These are phyloP conservation scores for Micractinium sp. DNA, from an alignment of 139 green algal species.

Conservation along the genomic window DNA sequence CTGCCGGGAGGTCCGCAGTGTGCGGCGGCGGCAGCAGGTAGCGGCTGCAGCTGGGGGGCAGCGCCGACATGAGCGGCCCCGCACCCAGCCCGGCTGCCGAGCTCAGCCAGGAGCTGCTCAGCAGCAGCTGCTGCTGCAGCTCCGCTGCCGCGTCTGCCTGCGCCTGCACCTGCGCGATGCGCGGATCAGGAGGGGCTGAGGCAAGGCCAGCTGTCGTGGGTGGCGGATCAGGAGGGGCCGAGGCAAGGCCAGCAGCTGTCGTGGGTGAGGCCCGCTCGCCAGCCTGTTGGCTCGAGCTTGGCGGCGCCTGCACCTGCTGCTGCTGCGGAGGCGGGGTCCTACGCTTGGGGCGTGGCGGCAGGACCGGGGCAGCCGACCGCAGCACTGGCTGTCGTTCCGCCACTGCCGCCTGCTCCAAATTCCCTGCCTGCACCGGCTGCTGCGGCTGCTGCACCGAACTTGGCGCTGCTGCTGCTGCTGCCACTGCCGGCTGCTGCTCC, in stretches of 20 bases:
- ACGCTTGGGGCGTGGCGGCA: neutral
- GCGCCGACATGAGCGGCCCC: neutral
- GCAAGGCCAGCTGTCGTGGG: neutral
- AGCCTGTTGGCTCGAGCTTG: too few relatives aligned
- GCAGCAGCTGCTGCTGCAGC: neutral
- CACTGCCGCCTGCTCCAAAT: neutral
- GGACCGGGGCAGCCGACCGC: neutral
- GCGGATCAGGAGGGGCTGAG: neutral
- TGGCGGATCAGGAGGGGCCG: neutral
- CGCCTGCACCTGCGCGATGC: neutral
- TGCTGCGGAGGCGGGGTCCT: neutral
- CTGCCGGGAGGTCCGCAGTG: neutral
- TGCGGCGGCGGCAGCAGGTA: neutral
- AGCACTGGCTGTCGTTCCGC: neutral
- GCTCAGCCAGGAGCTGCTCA: neutral
- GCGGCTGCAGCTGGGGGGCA: slow-evolving; percentile 18
- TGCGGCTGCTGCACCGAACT: neutral
- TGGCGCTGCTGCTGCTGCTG: neutral
- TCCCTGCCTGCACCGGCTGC: neutral
- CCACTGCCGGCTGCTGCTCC: too few relatives aligned
- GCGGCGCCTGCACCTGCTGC: neutral
- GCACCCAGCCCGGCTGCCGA: neutral
- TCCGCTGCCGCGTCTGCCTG: neutral
- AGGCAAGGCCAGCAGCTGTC: neutral
- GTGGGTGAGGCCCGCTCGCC: neutral